Base-by-base conservation (phyloP, 2,329 filamentous ascomycete genomes). In the Aspergillus caelatus region DNA sequence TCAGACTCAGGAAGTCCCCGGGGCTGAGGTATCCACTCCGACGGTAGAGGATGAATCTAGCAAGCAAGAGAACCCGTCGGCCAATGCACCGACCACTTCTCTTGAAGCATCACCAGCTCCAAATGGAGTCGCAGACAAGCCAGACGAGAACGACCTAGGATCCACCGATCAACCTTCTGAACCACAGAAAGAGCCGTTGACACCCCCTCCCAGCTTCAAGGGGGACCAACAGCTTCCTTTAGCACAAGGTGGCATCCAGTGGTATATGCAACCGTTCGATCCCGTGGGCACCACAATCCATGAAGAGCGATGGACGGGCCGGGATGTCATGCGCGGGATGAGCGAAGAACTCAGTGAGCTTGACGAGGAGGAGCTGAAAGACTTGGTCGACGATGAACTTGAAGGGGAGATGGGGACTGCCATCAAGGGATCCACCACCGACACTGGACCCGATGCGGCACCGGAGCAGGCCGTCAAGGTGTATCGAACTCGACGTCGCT, bases 271-370 rank as follows among this genome's bases (percentile, higher is more conserved):
- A 72, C 85, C 87, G 10, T 96, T 96, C 74, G 88, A 95, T 58
- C 90, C 91, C 60, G 72, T 88, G 59, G 94, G 93, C 62, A 96
- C 93, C 0, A 94, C 90, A 0, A 87, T 94, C 11, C 83, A 91
- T 61, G 90, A 90, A 67, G 91, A 94, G 77, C 85, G 88, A 58
- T 92, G 89, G 83, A 88, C 86, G 0, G 91, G 89, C 2, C 85
- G 89, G 39, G 91, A 94, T 61, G 88, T 91, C n/a, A 81, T 88
- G 68, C 83, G 88, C 34, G 86, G 84, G 16, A 88, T 94, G 77
- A 96, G 92, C 71, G 94, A 97, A 77, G 92, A 94, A 70, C 84
- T 97, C 26, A 96, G 91, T 62, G 94, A 97, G 74, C 88, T 97
- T 75, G 94, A 96, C 71, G 94, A 97, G 68, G 93, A 96, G 58